These are phyloP conservation scores for Kluyveromyces marxianus DNA, from an alignment of 1,139 yeast species.

Conservation along the genomic window DNA sequence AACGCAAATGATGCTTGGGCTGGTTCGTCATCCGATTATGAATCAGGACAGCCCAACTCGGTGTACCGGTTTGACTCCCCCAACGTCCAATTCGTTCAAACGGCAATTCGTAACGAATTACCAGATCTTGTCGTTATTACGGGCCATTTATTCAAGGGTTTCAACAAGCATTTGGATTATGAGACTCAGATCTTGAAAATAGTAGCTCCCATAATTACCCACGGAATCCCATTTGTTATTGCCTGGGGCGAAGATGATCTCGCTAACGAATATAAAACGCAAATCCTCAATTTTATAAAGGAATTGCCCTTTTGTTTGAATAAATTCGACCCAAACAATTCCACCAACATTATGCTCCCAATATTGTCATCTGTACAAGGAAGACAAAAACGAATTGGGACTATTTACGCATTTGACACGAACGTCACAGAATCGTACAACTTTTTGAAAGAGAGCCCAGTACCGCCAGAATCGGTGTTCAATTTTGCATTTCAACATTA, in stretches of 20 bases:
- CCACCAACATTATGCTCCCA: conserved; percentile 1
- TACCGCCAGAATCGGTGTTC: conserved; percentile 13
- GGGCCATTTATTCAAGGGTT: conserved; percentile 62
- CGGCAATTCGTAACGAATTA: conserved; percentile 52
- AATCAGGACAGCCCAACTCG: not conserved
- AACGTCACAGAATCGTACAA: conserved; percentile 5
- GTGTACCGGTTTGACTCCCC: conserved; percentile 38
- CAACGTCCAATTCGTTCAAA: conserved; percentile 40
- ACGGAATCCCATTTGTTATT: conserved; percentile 66
- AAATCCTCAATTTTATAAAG: conserved; percentile 19
- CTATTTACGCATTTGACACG: conserved; percentile 13
- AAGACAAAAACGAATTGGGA: conserved; percentile 1
- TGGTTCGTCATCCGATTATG: not conserved
- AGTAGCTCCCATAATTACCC: conserved; percentile 51
- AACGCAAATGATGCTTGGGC: too few species aligned
- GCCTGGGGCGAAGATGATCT: conserved; percentile 41
- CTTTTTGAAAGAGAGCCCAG: conserved; percentile 4
- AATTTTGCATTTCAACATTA: conserved; percentile 39
- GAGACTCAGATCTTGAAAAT: conserved; percentile 69
- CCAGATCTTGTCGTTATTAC: conserved; percentile 76
- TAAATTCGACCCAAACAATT: conserved; percentile 3
- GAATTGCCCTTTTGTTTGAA: conserved; percentile 20
- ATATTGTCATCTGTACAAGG: not conserved
- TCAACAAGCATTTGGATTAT: conserved; percentile 47
- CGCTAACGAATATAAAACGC: conserved; percentile 8